These are phyloP conservation scores for Hymenoscyphus albidus DNA, from an alignment of 2,329 filamentous ascomycete genomes.

Conservation along the genomic window DNA sequence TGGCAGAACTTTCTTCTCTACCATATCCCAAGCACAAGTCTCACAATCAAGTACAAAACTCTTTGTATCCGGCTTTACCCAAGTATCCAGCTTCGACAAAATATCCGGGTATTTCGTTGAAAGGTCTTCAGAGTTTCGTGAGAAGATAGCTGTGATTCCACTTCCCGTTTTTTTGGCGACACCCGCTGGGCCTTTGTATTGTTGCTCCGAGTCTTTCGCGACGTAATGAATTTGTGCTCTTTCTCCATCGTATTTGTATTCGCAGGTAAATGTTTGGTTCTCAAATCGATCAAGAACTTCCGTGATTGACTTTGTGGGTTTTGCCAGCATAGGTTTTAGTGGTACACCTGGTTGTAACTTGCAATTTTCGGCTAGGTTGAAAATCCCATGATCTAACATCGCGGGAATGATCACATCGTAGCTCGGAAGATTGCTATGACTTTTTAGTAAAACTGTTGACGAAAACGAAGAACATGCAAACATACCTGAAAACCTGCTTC, in stretches of 20 bases:
- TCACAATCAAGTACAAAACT: slow-evolving; percentile 99
- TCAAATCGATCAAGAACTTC: slow-evolving; percentile 97
- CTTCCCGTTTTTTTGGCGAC: slow-evolving; percentile 51
- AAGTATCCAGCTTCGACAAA: slow-evolving; percentile 77
- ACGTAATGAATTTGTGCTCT: slow-evolving; percentile 98
- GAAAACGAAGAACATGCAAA: slow-evolving; percentile 9
- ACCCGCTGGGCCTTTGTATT: slow-evolving; percentile 60
- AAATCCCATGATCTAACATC: slow-evolving; percentile 81
- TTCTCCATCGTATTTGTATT: slow-evolving; percentile 99
- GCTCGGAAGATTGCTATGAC: slow-evolving; percentile 78
- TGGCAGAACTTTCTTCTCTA: slow-evolving; percentile 89
- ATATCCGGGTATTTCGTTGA: slow-evolving; percentile 98
- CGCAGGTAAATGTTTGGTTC: slow-evolving; percentile 91
- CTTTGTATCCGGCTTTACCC: slow-evolving; percentile 85
- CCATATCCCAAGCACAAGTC: slow-evolving; percentile 94
- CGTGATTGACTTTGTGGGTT: slow-evolving; percentile 96
- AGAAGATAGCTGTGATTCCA: slow-evolving; percentile 91
- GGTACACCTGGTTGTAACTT: slow-evolving; percentile 91
- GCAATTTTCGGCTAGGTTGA: slow-evolving; percentile 77
- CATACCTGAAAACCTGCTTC: slow-evolving; percentile 84
- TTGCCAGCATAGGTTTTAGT: slow-evolving; percentile 96
- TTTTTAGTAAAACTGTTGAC: slow-evolving; percentile 34
- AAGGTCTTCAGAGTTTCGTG: slow-evolving; percentile 91
- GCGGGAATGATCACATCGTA: slow-evolving; percentile 94
- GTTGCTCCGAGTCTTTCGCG: slow-evolving; percentile 68